Evolutionary conservation across 768 basidiomycete genomes (phyloP).

Genomic region (Mycena haematopus): DNA sequence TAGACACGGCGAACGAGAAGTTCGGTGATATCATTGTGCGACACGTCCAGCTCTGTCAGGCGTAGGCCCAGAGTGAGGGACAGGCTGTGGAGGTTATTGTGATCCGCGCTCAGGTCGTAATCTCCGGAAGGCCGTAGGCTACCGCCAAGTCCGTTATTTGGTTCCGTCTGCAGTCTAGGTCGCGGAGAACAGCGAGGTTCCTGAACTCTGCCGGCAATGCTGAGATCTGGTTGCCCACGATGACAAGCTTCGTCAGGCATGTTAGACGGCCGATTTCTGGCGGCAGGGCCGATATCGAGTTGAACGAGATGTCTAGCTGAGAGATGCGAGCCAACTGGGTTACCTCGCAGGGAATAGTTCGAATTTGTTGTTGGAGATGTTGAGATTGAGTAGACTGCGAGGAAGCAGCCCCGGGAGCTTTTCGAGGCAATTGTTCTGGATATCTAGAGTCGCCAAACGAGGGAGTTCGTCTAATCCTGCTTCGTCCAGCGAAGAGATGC

Average conservation of each 20-base stretch:
- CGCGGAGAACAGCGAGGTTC: conserved; percentile 62
- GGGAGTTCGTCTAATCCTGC: conserved; percentile 81
- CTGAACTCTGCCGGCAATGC: conserved; percentile 69
- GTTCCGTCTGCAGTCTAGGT: conserved; percentile 89
- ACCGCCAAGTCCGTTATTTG: conserved; percentile 75
- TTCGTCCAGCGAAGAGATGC: conserved; percentile 88
- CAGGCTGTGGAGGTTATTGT: conserved; percentile 83
- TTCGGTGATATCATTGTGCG: conserved; percentile 89
- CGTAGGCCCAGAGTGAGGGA: conserved; percentile 77
- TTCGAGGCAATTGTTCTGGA: conserved; percentile 93
- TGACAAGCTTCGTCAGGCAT: conserved; percentile 72
- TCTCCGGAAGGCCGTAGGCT: conserved; percentile 70
- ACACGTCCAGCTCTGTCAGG: conserved; percentile 72
- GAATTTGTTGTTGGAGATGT: conserved; percentile 97
- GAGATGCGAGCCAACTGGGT: conserved; percentile 68
- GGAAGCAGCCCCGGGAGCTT: conserved; percentile 87
- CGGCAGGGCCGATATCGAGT: conserved; percentile 82
- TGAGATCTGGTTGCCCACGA: conserved; percentile 86
- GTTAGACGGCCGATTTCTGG: conserved; percentile 75
- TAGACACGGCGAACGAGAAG: too few relatives aligned
- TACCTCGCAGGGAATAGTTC: conserved; percentile 60
- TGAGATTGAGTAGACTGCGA: conserved; percentile 79
- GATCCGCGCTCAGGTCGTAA: conserved; percentile 78
- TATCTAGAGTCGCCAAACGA: conserved; percentile 67
- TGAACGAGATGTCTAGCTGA: conserved; percentile 95